Evolutionary conservation across 148 eudicot species (phyloP).

Genomic region (Diospyros lotus): DNA sequence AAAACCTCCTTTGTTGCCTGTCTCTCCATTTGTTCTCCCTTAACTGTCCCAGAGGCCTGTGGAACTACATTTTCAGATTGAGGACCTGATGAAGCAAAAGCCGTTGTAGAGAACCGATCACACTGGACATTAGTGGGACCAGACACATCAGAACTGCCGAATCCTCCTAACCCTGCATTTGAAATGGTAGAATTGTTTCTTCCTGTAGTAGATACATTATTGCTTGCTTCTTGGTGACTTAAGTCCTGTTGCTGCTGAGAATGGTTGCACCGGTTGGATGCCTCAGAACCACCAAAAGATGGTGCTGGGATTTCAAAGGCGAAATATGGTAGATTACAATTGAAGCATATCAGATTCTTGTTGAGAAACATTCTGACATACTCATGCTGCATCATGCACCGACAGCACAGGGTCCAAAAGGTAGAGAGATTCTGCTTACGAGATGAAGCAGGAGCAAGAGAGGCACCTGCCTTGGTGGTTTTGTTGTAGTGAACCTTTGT

Average conservation of each 20-base stretch:
- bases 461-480: constrained; percentile 23
- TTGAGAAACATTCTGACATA: constrained; percentile 62
- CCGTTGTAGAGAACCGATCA: constrained; percentile 50
- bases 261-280: constrained; percentile 21
- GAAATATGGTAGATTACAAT: constrained; percentile 53
- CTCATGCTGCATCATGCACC: constrained; percentile 71
- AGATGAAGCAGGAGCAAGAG: constrained; percentile 32
- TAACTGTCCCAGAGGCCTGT: constrained; percentile 67
- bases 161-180: constrained; percentile 20
- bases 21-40: constrained; percentile 60
- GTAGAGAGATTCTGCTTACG: constrained; percentile 33
- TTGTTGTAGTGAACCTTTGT: no score
- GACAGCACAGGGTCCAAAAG: constrained; percentile 76
- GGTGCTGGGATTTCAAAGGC: constrained; percentile 64
- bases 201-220: constrained; percentile 11
- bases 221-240: constrained; percentile 24
- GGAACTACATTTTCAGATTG: constrained; percentile 63
- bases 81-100: constrained; percentile 44
- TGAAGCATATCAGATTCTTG: constrained; percentile 60
- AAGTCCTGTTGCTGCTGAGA: constrained; percentile 24
- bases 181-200: constrained; percentile 16
- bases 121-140: constrained; percentile 34
- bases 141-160: not conserved
- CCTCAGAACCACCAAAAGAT: constrained; percentile 28
- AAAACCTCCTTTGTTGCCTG: constrained; percentile 58